Percentiles rank a stretch among this genome's conserved stretches.
phyloP scores from a whole-genome alignment of 2,329 filamentous ascomycete species.

The Colletotrichum magnum region DNA sequence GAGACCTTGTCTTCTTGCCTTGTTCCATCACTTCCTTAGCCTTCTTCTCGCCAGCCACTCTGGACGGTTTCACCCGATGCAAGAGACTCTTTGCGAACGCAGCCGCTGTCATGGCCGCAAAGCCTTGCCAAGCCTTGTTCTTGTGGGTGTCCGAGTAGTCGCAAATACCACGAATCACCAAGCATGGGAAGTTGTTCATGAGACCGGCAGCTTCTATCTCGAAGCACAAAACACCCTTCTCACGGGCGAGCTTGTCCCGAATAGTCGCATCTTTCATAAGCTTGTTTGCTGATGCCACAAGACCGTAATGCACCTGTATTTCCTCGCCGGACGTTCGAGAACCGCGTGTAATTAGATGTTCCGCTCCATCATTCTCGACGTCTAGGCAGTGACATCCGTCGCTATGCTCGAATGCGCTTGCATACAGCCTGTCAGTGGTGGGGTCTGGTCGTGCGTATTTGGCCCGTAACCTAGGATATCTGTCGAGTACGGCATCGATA shows the following conservation, averaged over 20 bases:
- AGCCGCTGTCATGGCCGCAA: constrained; percentile 52
- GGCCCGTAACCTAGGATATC: not conserved
- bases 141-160: constrained; percentile 58
- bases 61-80: not conserved
- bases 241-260: constrained; percentile 48
- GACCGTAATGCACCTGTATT: constrained; percentile 41
- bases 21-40: too few species aligned
- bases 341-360: not conserved
- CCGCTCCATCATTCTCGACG: too few species aligned
- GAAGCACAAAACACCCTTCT: constrained; percentile 43
- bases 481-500: not conserved
- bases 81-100: constrained; percentile 41
- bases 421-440: not conserved
- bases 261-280: constrained; percentile 51
- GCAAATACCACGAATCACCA: constrained; percentile 56
- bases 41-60: not conserved
- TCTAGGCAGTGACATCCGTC: too few species aligned
- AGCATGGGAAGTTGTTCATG: constrained; percentile 48
- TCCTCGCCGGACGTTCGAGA: not conserved
- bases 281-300: constrained; percentile 50
- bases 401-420: not conserved
- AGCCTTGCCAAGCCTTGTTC: constrained; percentile 52
- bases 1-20: too few species aligned
- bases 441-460: not conserved
- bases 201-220: constrained; percentile 51